These are phyloP conservation scores for Boletus fagicola DNA, from an alignment of 768 basidiomycete genomes.

Conservation along the genomic window DNA sequence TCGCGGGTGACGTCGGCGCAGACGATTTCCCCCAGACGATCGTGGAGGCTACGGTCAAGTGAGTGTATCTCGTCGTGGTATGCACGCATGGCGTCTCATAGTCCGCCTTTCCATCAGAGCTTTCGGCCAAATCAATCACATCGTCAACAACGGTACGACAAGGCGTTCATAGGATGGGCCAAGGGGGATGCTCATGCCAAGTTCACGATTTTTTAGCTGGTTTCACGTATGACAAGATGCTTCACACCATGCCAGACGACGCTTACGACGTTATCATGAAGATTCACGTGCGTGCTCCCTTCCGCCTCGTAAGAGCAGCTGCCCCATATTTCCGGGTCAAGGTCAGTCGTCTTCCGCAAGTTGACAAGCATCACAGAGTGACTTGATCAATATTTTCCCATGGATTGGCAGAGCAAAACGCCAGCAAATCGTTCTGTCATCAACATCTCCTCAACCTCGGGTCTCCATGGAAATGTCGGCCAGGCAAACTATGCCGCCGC, in stretches of 20 bases:
- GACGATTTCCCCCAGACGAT: conserved; percentile 81
- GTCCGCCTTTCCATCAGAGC: conserved; percentile 42
- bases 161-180: background rate
- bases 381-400: background rate
- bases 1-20: conserved; percentile 78
- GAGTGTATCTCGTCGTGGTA: conserved; percentile 35
- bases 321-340: conserved; percentile 85
- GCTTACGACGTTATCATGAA: conserved; percentile 79
- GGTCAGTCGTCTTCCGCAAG: conserved; percentile 28
- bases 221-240: conserved; percentile 85
- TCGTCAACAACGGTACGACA: conserved; percentile 72
- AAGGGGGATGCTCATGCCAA: conserved; percentile 2
- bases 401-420: conserved; percentile 42
- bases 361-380: background rate
- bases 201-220: conserved; percentile 43
- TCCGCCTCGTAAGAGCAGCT: conserved; percentile 79
- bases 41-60: conserved; percentile 74
- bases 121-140: conserved; percentile 84
- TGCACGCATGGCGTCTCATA: background rate
- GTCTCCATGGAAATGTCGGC: conserved; percentile 84
- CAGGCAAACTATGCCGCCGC: conserved; percentile 82
- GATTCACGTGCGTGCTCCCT: conserved; percentile 83
- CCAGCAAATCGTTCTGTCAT: conserved; percentile 72
- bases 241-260: conserved; percentile 83
- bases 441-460: conserved; percentile 81